Percentiles rank a stretch among this genome's conserved stretches.
These are phyloP conservation scores for Carpinus fangiana DNA, from an alignment of 306 rosid genomes.

Conservation along the genomic window DNA sequence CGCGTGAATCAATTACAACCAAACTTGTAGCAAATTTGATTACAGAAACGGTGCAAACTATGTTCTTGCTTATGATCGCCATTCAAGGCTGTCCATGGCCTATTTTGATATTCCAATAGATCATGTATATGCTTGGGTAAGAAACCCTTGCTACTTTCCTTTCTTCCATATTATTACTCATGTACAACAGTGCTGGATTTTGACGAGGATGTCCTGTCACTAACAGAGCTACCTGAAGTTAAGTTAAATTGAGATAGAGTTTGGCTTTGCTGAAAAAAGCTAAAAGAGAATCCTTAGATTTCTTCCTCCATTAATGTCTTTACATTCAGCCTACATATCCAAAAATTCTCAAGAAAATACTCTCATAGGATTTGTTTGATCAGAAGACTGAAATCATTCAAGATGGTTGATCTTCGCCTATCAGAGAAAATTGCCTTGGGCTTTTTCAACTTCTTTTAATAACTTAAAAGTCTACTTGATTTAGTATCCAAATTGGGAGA, in stretches of 20 bases:
- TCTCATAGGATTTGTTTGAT: not conserved
- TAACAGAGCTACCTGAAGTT: slow-evolving; percentile 1
- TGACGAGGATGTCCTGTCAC: not conserved
- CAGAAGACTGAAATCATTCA: not conserved
- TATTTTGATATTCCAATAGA: slow-evolving; percentile 98
- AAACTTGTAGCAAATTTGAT: slow-evolving; percentile 98
- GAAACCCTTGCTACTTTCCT: not conserved
- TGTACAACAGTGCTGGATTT: not conserved
- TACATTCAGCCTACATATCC: not conserved
- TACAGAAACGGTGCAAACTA: slow-evolving; percentile 99
- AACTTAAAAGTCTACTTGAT: not conserved
- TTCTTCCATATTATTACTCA: not conserved
- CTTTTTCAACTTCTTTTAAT: not conserved
- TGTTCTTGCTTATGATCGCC: slow-evolving; percentile 98
- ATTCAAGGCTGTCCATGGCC: slow-evolving; percentile 98
- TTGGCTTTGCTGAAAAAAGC: not conserved
- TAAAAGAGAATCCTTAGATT: not conserved
- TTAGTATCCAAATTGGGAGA: not conserved
- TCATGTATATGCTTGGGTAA: slow-evolving; percentile 97
- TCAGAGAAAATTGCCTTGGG: not conserved
- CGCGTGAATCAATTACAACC: slow-evolving; percentile 98
- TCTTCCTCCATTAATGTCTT: not conserved
- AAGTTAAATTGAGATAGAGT: not conserved
- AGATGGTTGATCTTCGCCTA: not conserved
- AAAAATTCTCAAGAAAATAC: not conserved